Evolutionary conservation across 2,329 filamentous ascomycete genomes (phyloP), one percentile per base, ranked within the genome.

Genomic region (Colletotrichum simmondsii): DNA sequence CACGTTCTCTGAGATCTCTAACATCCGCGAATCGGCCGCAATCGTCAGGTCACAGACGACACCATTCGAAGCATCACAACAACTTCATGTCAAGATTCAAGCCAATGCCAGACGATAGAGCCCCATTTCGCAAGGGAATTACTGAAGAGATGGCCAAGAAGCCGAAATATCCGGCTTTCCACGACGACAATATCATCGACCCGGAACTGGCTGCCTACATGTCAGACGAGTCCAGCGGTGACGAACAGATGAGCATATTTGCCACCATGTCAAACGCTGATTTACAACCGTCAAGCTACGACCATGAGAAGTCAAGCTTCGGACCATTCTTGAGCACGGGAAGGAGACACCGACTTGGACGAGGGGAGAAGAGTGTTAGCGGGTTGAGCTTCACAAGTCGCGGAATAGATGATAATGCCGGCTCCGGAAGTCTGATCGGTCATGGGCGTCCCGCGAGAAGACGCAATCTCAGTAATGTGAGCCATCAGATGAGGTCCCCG

Each of bases 141-240:
- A 91, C 86, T 11, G 91, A 97, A 65, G 92, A 95, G 71, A 84
- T 88, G 60, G 85, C 87, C 4, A 91, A 89, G 75, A 92, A 92
- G 75, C 85, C 90, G 8, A 91, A 91, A 54, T 88, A 98, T 46
- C 93, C 95, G 19, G 95, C 95, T n/a, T 98, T 99, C 77, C 97
- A 99, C 80, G 95, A 97, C 79, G 97, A 99, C 85, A 98, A 97
- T 79, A 98, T 99, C 77, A 98, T 99, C 77, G 97, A 99, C 80
- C 97, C 97, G 1, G 97, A 99, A 78, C 86, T 99, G 66, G 96
- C 95, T 5, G 94, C 95, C 42, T 99, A 97, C 83, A 93, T 99
- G 87, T 99, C 97, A 7, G 97, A 99, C 80, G 95, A 94, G 60
- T 98, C 95, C 2, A 98, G 95, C 77, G 96, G 94, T 49, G 95